Conservation (phyloP, 768 basidiomycete genomes). For the Phlebiopsis gigantea region DNA sequence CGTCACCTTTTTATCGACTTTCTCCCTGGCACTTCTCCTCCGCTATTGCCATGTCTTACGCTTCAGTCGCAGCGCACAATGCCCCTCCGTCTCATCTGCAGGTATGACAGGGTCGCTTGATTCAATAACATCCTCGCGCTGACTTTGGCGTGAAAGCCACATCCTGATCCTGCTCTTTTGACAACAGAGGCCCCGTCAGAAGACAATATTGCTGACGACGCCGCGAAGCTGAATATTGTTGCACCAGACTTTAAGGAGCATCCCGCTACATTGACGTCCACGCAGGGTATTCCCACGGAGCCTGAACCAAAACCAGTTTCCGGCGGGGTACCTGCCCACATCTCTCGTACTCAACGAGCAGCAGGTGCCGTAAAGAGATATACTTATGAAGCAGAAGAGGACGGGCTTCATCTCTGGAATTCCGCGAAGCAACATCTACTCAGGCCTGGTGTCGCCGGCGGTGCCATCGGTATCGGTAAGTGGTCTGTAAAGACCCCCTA, state of each 20-base stretch:
- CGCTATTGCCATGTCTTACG: conserved; percentile 59
- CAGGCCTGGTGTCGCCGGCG: conserved; percentile 66
- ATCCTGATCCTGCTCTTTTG: conserved; percentile 58
- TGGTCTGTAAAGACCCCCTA: conserved; percentile 9
- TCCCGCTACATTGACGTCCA: conserved; percentile 34
- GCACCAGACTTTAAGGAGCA: conserved; percentile 43
- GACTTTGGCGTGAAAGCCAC: conserved; percentile 37
- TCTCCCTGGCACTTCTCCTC: conserved; percentile 1
- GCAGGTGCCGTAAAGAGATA: conserved; percentile 29
- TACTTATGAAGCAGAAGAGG: conserved; percentile 40
- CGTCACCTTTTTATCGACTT: too few relatives aligned
- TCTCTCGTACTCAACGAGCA: neutral
- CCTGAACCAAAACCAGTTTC: conserved; percentile 16
- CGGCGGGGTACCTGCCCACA: neutral
- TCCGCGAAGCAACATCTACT: conserved; percentile 49
- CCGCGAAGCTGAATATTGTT: conserved; percentile 53
- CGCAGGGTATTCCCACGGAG: conserved; percentile 16
- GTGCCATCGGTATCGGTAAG: conserved; percentile 64
- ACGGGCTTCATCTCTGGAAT: conserved; percentile 49
- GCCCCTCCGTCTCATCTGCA: conserved; percentile 42
- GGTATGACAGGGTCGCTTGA: conserved; percentile 24
- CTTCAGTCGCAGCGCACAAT: conserved; percentile 58
- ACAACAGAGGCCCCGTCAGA: conserved; percentile 34
- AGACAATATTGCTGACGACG: conserved; percentile 37
- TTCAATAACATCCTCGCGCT: neutral